These are phyloP conservation scores for Euphorbia peplus DNA, from an alignment of 345 rosid species.

Conservation along the genomic window DNA sequence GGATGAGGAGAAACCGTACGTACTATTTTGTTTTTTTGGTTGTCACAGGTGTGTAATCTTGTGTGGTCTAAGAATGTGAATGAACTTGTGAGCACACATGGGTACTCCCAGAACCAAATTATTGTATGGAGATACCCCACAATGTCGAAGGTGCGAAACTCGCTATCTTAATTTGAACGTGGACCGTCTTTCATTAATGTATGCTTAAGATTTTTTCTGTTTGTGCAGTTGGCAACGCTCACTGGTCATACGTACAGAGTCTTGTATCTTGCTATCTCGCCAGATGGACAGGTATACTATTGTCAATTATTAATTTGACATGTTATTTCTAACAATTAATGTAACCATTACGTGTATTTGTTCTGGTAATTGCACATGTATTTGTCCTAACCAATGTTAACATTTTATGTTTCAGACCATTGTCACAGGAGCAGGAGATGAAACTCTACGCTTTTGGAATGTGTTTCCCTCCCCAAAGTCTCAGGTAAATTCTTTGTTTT, in stretches of 20 bases:
- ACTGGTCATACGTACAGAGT: constrained; percentile 93
- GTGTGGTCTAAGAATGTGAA: constrained; percentile 98
- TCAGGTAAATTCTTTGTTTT: constrained; percentile 48
- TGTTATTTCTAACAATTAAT: constrained; percentile 1
- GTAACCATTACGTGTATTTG: not conserved
- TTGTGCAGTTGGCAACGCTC: constrained; percentile 84
- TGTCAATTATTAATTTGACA: not conserved
- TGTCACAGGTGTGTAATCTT: constrained; percentile 83
- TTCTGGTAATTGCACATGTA: not conserved
- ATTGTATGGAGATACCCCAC: constrained; percentile 97
- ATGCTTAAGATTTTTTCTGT: constrained; percentile 15
- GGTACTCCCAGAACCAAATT: constrained; percentile 98
- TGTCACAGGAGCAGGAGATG: constrained; percentile 99
- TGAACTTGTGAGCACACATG: constrained; percentile 98
- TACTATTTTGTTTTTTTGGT: not conserved
- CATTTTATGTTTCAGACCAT: constrained; percentile 56
- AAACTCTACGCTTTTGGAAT: constrained; percentile 94
- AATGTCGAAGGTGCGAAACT: constrained; percentile 79
- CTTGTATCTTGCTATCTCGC: constrained; percentile 97
- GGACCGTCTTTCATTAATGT: not conserved
- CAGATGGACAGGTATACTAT: constrained; percentile 89
- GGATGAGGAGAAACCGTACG: too few relatives aligned
- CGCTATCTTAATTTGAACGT: not conserved
- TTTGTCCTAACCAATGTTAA: not conserved
- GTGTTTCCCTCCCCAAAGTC: constrained; percentile 96